A percentile compares a stretch with the other conserved stretches of the same genome.
phyloP scores from a whole-genome alignment of 2,329 filamentous ascomycete species.

The Drechslerella coelobrocha region DNA sequence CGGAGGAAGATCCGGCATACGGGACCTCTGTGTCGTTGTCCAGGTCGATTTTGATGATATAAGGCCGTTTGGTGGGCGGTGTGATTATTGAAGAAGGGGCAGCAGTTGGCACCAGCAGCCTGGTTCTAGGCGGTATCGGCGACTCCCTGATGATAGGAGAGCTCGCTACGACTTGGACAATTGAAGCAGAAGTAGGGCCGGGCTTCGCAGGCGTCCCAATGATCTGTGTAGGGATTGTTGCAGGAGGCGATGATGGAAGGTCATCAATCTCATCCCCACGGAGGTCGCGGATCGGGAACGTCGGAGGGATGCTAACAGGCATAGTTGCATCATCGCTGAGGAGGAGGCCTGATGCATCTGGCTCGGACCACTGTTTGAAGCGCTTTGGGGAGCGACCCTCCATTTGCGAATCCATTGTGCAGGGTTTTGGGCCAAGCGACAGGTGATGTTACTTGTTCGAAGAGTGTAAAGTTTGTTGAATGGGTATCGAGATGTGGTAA shows the following conservation, averaged over 20 bases:
- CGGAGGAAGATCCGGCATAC: conserved; percentile 27
- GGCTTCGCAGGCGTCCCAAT: conserved; percentile 56
- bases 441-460: background rate
- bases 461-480: no score
- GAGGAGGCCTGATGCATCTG: conserved; percentile 60
- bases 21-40: conserved; percentile 31
- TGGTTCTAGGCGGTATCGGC: conserved; percentile 57
- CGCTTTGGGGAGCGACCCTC: conserved; percentile 38
- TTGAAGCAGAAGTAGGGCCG: conserved; percentile 55
- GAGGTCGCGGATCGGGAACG: conserved; percentile 24
- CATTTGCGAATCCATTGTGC: conserved; percentile 24
- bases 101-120: conserved; percentile 6
- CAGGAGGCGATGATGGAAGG: conserved; percentile 59
- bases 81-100: conserved; percentile 16
- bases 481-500: no score
- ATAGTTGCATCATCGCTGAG: conserved; percentile 55
- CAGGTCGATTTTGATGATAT: conserved; percentile 33
- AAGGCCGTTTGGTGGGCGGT: conserved; percentile 23
- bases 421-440: background rate
- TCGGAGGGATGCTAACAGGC: conserved; percentile 22
- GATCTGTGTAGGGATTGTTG: conserved; percentile 63
- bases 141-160: conserved; percentile 71
- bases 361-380: conserved; percentile 37
- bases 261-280: conserved; percentile 55
- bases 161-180: conserved; percentile 85